A percentile compares a stretch with the other conserved stretches of the same genome.
These are phyloP conservation scores for Beauveria asiatica DNA, from an alignment of 2,329 filamentous ascomycete genomes.

Conservation along the genomic window DNA sequence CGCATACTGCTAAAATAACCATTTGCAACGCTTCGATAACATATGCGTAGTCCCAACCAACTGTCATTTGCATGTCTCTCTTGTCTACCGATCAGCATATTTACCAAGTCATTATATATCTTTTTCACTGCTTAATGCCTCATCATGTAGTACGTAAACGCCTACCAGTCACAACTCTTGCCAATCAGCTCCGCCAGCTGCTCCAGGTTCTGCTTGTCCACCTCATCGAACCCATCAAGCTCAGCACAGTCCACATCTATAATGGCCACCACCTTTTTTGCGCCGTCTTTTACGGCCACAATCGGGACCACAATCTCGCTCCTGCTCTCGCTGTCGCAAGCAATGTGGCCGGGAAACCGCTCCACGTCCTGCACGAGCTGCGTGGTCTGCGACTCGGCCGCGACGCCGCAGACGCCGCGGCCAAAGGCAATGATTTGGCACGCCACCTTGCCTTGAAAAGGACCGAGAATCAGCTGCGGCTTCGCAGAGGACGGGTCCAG, in stretches of 20 bases:
- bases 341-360: constrained; percentile 69
- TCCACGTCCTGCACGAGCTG: constrained; percentile 65
- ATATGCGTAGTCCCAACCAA: not conserved
- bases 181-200: constrained; percentile 52
- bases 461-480: constrained; percentile 61
- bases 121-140: not conserved
- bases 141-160: not conserved
- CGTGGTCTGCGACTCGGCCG: constrained; percentile 51
- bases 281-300: constrained; percentile 27
- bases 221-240: constrained; percentile 56
- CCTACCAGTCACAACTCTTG: constrained; percentile 58
- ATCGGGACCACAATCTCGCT: constrained; percentile 81
- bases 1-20: not conserved
- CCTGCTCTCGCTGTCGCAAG: constrained; percentile 65
- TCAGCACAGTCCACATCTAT: constrained; percentile 73
- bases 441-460: constrained; percentile 72
- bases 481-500: constrained; percentile 40
- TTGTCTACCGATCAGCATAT: not conserved
- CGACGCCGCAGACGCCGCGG: constrained; percentile 66
- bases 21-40: not conserved
- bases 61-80: not conserved
- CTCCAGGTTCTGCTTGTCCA: constrained; percentile 59
- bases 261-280: constrained; percentile 54
- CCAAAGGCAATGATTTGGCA: constrained; percentile 71
- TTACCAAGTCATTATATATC: not conserved